Base-by-base conservation (phyloP, 768 basidiomycete genomes). In the Agaricus bisporus region DNA sequence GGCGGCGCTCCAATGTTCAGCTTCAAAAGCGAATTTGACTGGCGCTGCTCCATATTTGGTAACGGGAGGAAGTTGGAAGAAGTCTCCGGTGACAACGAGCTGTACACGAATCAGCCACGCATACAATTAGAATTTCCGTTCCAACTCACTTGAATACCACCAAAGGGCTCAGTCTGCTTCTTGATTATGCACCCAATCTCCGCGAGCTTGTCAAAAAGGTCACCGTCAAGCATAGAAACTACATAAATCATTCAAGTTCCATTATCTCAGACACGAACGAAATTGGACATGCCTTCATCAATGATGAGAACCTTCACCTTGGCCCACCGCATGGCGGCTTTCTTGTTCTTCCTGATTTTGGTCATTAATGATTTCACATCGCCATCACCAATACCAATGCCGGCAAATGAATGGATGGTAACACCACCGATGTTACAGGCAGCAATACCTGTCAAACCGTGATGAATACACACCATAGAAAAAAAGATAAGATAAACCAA, bases 221-320 rank as follows among this genome's bases (percentile, higher is more conserved):
- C 85, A 1, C 89, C 94, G 49, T 98, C 95, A 8, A 99, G 79
- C 97, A 99, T 99, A 1, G 97, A 98, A 10, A 99, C 95, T 99
- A 55, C 26, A 15, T 18, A 39, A 54, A 53, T 18, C 41, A 53
- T 15, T 18, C 32, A n/a, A 48, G 8, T 26, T 46, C 38, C 22
- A 5, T 28, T 47, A 28, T n/a, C n/a, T 20, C 28, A 47, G 38
- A 25, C 47, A 26, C 54, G 36, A 28, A 17, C 50, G 56, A 0
- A 48, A 56, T 67, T 12, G 9, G 17, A 17, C 12, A 41, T 51
- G 87, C 89, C 79, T 82, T 91, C 89, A 54, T 91, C 89, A 39
- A 91, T 81, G 50, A 91, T 88, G 29, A 91, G 76, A 4, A 92
- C 91, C 63, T 84, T 86, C 1, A 92, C 91, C 51, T 92, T 77